Evolutionary conservation across 2,329 filamentous ascomycete species (phyloP).

Genomic region (Claviceps capensis): DNA sequence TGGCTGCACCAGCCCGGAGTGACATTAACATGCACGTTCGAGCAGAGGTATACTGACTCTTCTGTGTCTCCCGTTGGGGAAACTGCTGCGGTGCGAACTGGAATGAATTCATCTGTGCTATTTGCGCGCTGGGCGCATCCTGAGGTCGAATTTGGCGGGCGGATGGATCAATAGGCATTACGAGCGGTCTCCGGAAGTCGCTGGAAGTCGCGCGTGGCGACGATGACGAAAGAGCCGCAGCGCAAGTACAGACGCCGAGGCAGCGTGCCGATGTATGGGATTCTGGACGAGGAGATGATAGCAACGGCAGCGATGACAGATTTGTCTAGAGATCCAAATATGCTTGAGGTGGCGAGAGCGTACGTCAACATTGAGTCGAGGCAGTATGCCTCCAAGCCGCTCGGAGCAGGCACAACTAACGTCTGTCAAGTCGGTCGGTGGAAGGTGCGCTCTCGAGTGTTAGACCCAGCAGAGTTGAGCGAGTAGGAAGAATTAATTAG

Average conservation of each 20-base stretch:
- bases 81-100: conserved; percentile 53
- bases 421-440: not conserved
- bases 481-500: not conserved
- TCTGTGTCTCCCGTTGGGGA: conserved; percentile 57
- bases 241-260: not conserved
- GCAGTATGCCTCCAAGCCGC: not conserved
- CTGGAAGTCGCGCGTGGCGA: not conserved
- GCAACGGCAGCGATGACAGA: conserved; percentile 1
- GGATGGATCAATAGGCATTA: conserved; percentile 48
- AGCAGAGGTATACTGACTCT: conserved; percentile 45
- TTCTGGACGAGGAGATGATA: not conserved
- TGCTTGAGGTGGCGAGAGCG: not conserved
- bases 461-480: not conserved
- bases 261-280: not conserved
- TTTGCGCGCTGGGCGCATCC: conserved; percentile 36
- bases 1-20: not conserved
- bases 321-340: not conserved
- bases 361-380: conserved; percentile 17
- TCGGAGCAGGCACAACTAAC: not conserved
- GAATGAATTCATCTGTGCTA: conserved; percentile 49
- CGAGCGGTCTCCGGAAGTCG: conserved; percentile 6
- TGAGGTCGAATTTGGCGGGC: conserved; percentile 52
- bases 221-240: not conserved
- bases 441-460: not conserved
- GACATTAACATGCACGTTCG: conserved; percentile 6